Percentiles rank a stretch among this genome's conserved stretches.
These are phyloP conservation scores for Grosmannia serpens DNA, from an alignment of 2,329 filamentous ascomycete species.

Conservation along the genomic window DNA sequence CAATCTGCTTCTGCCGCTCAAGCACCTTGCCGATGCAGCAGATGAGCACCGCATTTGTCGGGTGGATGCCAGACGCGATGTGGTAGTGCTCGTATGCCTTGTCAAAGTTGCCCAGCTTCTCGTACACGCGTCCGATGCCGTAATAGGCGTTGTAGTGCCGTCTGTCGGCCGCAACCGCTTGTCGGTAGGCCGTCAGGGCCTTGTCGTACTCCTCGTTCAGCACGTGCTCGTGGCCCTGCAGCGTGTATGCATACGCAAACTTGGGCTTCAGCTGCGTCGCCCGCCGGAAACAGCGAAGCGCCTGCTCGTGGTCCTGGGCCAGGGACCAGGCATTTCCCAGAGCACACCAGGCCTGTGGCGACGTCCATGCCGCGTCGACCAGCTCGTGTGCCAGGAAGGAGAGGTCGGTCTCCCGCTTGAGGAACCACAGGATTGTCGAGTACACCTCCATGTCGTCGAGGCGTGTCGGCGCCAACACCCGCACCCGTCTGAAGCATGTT, in stretches of 20 bases:
- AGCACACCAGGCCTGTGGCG: conserved; percentile 92
- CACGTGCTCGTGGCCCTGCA: conserved; percentile 93
- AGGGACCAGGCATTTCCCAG: conserved; percentile 92
- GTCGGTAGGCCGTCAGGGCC: conserved; percentile 75
- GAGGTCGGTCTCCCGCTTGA: conserved; percentile 83
- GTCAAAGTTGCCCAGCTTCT: conserved; percentile 82
- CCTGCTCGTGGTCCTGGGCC: conserved; percentile 86
- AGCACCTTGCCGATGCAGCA: conserved; percentile 86
- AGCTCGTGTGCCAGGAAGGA: conserved; percentile 88
- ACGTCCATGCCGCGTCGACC: conserved; percentile 74
- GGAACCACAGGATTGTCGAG: conserved; percentile 96
- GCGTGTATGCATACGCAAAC: conserved; percentile 90
- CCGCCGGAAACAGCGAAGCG: conserved; percentile 85
- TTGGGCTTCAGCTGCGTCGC: conserved; percentile 82
- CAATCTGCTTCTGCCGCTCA: conserved; percentile 76
- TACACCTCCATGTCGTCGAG: conserved; percentile 97
- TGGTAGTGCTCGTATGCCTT: conserved; percentile 88
- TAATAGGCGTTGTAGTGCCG: conserved; percentile 99
- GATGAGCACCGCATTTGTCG: conserved; percentile 82
- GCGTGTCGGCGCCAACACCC: conserved; percentile 67
- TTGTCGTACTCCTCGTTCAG: conserved; percentile 97
- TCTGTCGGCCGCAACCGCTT: conserved; percentile 72
- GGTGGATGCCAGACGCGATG: conserved; percentile 79
- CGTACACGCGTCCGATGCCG: conserved; percentile 70
- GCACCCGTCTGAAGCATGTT: conserved; percentile 70